These are phyloP conservation scores for Phytophthora constricta DNA, from an alignment of 352 stramenopile genomes.

Conservation along the genomic window DNA sequence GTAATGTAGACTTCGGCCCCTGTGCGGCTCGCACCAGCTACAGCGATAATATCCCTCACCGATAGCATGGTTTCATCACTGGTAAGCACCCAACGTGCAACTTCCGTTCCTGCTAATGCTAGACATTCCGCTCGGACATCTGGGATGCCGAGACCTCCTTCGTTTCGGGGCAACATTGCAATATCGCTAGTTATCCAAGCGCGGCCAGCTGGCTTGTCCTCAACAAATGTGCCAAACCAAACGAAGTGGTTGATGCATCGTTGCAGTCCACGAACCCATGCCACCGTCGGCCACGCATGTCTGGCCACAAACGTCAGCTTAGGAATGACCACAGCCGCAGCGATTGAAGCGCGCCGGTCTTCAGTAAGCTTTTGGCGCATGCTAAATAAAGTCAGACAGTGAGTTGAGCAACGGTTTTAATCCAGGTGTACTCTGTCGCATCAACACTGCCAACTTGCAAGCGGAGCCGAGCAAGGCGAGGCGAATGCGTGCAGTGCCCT, in stretches of 20 bases:
- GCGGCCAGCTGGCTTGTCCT: background rate
- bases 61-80: background rate
- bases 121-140: background rate
- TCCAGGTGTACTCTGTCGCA: too few species aligned
- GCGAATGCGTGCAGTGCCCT: too few species aligned
- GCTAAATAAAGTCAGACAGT: too few species aligned
- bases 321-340: background rate
- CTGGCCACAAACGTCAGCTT: background rate
- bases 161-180: background rate
- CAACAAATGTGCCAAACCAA: background rate
- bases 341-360: background rate
- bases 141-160: background rate
- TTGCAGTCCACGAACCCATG: background rate
- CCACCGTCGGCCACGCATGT: background rate
- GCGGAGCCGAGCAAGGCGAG: too few species aligned
- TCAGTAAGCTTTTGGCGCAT: too few species aligned
- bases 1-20: background rate
- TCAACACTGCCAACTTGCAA: too few species aligned
- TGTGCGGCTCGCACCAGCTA: background rate
- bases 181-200: background rate
- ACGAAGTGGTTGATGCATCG: background rate
- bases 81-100: background rate
- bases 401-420: too few species aligned
- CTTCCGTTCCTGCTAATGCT: background rate
- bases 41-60: background rate